Evolutionary conservation across 179 eudicot species (phyloP).

Genomic region (Carnegiea gigantea): DNA sequence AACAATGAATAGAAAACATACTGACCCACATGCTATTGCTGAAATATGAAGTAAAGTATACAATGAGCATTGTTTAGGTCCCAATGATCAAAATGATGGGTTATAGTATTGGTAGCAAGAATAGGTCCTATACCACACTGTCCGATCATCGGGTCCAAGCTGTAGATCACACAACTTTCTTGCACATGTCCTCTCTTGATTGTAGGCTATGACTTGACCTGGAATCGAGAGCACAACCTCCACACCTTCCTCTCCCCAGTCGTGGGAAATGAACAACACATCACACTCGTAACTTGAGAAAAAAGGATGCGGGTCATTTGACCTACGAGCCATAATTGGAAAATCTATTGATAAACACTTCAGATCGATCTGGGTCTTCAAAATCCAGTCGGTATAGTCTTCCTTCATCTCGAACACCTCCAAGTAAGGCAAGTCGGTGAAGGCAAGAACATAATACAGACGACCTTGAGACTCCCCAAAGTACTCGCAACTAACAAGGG

Average conservation of each 20-base stretch:
- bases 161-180: constrained; percentile 20
- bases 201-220: constrained; percentile 30
- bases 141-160: constrained; percentile 19
- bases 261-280: constrained; percentile 20
- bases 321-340: constrained; percentile 29
- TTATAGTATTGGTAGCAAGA: constrained; percentile 25
- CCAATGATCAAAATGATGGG: background rate
- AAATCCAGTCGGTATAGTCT: constrained; percentile 29
- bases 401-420: constrained; percentile 31
- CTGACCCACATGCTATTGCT: background rate
- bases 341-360: constrained; percentile 17
- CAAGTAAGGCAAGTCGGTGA: constrained; percentile 14
- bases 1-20: background rate
- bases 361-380: constrained; percentile 21
- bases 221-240: constrained; percentile 30
- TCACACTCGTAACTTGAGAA: constrained; percentile 30
- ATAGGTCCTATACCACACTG: constrained; percentile 31
- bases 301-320: constrained; percentile 18
- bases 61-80: background rate
- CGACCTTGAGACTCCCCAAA: constrained; percentile 28
- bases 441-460: constrained; percentile 21
- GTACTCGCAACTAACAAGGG: constrained; percentile 33
- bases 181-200: constrained; percentile 13
- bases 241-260: constrained; percentile 22
- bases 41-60: background rate